Evolutionary conservation across 1,139 yeast genomes (phyloP).

Genomic region (Casaregolazyma suthepensis): DNA sequence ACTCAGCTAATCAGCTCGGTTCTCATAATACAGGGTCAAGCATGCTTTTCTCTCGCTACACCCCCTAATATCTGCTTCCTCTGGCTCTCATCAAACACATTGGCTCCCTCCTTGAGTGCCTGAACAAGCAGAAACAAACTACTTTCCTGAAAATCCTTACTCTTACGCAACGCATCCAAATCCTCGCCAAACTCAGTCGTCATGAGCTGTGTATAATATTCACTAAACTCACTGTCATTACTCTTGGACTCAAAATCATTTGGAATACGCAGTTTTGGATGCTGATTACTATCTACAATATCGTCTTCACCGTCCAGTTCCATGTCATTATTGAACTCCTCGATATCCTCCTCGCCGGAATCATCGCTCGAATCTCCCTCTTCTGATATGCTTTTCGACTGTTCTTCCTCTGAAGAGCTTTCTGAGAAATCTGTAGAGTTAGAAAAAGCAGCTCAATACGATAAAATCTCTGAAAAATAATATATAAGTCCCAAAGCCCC

Average conservation of each 20-base stretch:
- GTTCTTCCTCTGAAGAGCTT: conserved; percentile 8
- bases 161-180: conserved; percentile 32
- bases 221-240: conserved; percentile 26
- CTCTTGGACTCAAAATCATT: conserved; percentile 13
- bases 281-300: conserved; percentile 2
- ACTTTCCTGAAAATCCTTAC: conserved; percentile 33
- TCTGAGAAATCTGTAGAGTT: conserved; percentile 24
- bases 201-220: conserved; percentile 29
- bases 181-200: conserved; percentile 37
- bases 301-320: conserved; percentile 8
- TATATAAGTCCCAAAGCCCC: neutral
- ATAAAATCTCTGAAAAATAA: neutral
- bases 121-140: conserved; percentile 32
- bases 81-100: conserved; percentile 33
- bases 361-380: conserved; percentile 8
- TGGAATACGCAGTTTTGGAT: conserved; percentile 16
- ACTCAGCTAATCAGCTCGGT: too few species aligned
- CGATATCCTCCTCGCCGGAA: conserved; percentile 14
- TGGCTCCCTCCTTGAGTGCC: conserved; percentile 35
- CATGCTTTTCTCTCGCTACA: neutral
- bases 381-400: neutral
- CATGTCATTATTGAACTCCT: conserved; percentile 9
- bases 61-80: conserved; percentile 19
- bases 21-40: neutral
- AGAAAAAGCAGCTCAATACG: neutral